Evolutionary conservation across 2,329 filamentous ascomycete genomes (phyloP), one percentile per base, ranked within the genome.

Genomic region (Aureobasidium sp.): DNA sequence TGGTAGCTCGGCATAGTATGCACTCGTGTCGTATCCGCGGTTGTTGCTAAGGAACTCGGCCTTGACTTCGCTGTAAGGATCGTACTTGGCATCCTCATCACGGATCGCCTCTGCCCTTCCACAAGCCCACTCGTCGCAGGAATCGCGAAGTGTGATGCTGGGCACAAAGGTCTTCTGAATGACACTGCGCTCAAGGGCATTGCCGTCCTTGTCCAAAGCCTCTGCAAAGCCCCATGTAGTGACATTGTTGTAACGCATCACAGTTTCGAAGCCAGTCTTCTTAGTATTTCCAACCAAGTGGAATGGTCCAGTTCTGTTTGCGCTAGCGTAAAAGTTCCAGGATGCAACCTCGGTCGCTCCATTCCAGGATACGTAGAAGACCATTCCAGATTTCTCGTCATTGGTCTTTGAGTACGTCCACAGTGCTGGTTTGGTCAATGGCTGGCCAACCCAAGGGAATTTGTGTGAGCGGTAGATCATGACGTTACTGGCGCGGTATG

Each of bases 401-500:
- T 72, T 71, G 19, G 68, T 69, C 11, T 75, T 68, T 0, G 76
- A 75, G 65, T 69, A 74, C 5, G 74, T 70, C 69, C 69, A 73
- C 15, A 74, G 61, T 64, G 61, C 71, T 53, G 70, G 75, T 19
- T 75, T 78, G n/a, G 70, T 72, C 0, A 70, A 53, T 2, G 81
- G 81, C 12, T 72, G 68, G 0, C 79, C 81, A 3, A 76, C 75
- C 81, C 82, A 86, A 60, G 78, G 73, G 65, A 75, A 79, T 67
- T 81, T 82, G 69, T 80, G 80, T 2, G 77, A 78, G 35, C 82
- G 78, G 66, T 85, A 86, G 58, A 79, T 82, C 67, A 80, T 76
- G 2, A 81, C 76, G 66, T 66, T 72, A 50, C 70, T 68, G 69
- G 69, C 66, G 70, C 68, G 62, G 69, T 70, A 64, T 50, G 66